Conservation (phyloP, 2,329 filamentous ascomycete genomes). For the Lecanicillium sp. region DNA sequence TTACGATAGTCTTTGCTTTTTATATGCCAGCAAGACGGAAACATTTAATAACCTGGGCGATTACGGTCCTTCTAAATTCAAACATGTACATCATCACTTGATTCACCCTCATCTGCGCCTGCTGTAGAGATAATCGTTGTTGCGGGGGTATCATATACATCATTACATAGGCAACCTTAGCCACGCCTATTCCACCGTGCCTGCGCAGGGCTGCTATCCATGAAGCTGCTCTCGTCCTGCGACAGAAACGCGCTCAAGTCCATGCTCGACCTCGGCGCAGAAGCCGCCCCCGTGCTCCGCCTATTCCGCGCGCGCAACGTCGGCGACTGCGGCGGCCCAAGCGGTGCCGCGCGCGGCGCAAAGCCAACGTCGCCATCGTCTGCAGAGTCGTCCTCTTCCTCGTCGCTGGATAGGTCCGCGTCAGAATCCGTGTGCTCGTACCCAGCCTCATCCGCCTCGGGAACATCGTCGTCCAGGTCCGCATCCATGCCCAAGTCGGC, state of each 20-base stretch:
- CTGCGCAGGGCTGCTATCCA: constrained; percentile 45
- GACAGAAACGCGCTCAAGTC: constrained; percentile 50
- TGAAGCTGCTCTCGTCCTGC: constrained; percentile 48
- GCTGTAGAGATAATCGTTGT: no score
- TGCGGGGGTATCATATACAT: constrained; percentile 2
- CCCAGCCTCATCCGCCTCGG: constrained; percentile 53
- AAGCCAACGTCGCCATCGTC: constrained; percentile 28
- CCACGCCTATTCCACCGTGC: constrained; percentile 27
- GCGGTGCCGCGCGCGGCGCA: constrained; percentile 25
- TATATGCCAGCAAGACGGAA: no score
- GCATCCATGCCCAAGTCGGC: constrained; percentile 36
- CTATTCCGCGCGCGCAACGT: constrained; percentile 24
- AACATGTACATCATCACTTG: no score
- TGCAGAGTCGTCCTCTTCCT: constrained; percentile 15
- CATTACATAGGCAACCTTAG: constrained; percentile 11
- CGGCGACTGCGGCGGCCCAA: constrained; percentile 29
- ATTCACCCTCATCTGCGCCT: no score
- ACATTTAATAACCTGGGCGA: no score
- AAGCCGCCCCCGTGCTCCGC: constrained; percentile 5
- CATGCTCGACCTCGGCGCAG: constrained; percentile 37
- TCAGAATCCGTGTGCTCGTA: constrained; percentile 78
- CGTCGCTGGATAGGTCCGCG: constrained; percentile 44
- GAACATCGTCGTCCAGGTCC: constrained; percentile 66
- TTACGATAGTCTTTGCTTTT: no score
- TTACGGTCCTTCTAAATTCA: no score